Base-by-base conservation (phyloP, 768 basidiomycete species). In the Rhodosporidiobolus sp. region DNA sequence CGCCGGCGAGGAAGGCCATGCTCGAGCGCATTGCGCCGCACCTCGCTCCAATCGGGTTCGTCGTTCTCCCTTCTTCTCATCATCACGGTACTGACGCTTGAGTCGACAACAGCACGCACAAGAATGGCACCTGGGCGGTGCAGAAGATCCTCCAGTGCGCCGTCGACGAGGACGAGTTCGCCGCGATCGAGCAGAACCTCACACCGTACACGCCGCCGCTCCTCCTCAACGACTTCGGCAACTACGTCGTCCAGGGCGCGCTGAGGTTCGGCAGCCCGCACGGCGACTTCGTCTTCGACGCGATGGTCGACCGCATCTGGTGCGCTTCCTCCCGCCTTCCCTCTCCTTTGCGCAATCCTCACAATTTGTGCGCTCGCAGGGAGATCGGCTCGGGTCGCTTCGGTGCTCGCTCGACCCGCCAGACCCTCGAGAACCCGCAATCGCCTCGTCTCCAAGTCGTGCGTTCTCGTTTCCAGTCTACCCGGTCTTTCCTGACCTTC, bases 91-190 rank as follows among this genome's bases (percentile, higher is more conserved):
- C 54, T 60, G 49, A 60, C 49, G 0, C 32, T 11, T 10, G 22
- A 16, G 9, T 20, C 62, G 7, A 8, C 16, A 5, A 14, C 60
- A 75, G 74, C 35, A 94, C 95, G 67, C 96, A 99, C 85, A 98
- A 98, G 85, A 98, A 99, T 76, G 96, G 96, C 38, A 99, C 96
- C 1, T 98, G 96, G 96, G 95, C 95, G 5, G 94, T 94, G 6
- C 96, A 99, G 82, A 98, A 97, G 85, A 93, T 96, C 79, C 98
- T 98, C 69, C 94, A 97, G 82, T 95, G 93, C 73, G 91, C 94
- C 55, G 87, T 88, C 67, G 88, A 86, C 45, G 88, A 90, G 26
- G 93, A 96, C 65, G 96, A 99, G 80, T 86, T 94, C 65, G 85
- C 85, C 11, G 81, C 95, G 52, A 88, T 99, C 78, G 88, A 91